Percentiles rank a stretch among this genome's conserved stretches.
Evolutionary conservation across 2,329 filamentous ascomycete species (phyloP).

Genomic region (Chaetomium strumarium): DNA sequence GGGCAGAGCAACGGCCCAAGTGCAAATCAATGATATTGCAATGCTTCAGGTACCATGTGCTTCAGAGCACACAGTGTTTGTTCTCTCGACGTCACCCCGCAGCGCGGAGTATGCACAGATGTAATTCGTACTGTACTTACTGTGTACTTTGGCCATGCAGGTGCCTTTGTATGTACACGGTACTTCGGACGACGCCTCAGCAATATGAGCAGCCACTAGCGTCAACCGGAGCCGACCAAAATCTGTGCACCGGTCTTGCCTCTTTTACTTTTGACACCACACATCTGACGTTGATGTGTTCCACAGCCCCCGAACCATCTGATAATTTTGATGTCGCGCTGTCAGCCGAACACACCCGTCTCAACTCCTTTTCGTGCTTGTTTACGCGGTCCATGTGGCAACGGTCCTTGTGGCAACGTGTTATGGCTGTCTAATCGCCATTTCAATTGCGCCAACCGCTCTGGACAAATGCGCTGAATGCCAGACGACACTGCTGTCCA

Average conservation of each 20-base stretch:
- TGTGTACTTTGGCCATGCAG: slow-evolving; percentile 2
- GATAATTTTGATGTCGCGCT: too few relatives aligned
- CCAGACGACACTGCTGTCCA: slow-evolving; percentile 13
- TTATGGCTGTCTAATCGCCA: neutral
- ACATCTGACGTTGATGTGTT: too few relatives aligned
- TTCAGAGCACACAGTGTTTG: too few relatives aligned
- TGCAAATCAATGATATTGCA: too few relatives aligned
- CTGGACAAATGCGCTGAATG: slow-evolving; percentile 1
- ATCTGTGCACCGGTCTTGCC: slow-evolving; percentile 13
- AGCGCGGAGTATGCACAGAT: neutral
- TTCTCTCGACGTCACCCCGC: too few relatives aligned
- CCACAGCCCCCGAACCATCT: neutral
- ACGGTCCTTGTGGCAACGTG: too few relatives aligned
- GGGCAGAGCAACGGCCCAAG: too few relatives aligned
- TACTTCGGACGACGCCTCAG: slow-evolving; percentile 16
- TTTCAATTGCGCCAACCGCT: neutral
- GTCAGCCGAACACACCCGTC: neutral
- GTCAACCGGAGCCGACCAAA: slow-evolving; percentile 10
- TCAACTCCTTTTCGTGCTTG: slow-evolving; percentile 1
- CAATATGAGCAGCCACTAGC: slow-evolving; percentile 7
- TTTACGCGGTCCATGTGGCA: neutral
- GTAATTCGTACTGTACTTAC: too few relatives aligned
- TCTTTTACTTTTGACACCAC: neutral
- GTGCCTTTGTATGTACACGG: slow-evolving; percentile 6
- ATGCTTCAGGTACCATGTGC: too few relatives aligned